These are phyloP conservation scores for Kurtzmaniella quercitrusa DNA, from an alignment of 1,139 yeast species.

Conservation along the genomic window DNA sequence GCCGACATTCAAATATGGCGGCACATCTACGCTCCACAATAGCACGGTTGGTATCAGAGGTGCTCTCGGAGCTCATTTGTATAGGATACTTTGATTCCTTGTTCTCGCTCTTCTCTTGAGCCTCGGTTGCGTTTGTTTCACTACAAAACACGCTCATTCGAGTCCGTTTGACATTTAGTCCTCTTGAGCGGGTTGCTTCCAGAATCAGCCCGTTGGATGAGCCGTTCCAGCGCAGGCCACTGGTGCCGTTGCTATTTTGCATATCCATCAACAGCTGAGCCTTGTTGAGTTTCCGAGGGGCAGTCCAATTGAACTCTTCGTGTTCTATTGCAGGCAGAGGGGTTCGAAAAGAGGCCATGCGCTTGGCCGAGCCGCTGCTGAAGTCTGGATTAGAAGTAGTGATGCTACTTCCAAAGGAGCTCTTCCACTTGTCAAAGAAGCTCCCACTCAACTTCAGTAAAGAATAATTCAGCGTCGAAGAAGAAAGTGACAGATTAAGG, in stretches of 20 bases:
- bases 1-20: neutral
- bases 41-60: neutral
- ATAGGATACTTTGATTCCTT: too few relatives aligned
- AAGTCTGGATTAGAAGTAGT: neutral
- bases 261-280: slow-evolving; percentile 39
- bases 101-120: too few relatives aligned
- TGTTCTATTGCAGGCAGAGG: slow-evolving; percentile 47
- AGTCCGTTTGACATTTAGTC: neutral
- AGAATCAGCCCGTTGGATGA: neutral
- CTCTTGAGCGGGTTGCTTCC: neutral
- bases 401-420: slow-evolving; percentile 20
- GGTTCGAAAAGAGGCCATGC: slow-evolving; percentile 23
- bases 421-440: slow-evolving; percentile 45
- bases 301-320: slow-evolving; percentile 40
- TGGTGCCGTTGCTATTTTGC: slow-evolving; percentile 14
- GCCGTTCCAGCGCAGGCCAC: neutral
- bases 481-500: slow-evolving; percentile 31
- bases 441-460: slow-evolving; percentile 41
- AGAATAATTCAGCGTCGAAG: slow-evolving; percentile 37
- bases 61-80: too few relatives aligned
- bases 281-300: slow-evolving; percentile 25
- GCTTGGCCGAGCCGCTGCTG: neutral
- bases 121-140: slow-evolving; percentile 1
- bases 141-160: neutral
- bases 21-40: neutral